A percentile compares a stretch with the other conserved stretches of the same genome.
Evolutionary conservation across 805 yeast genomes (phyloP).

Genomic region (Nakazawaea wyomingensis): DNA sequence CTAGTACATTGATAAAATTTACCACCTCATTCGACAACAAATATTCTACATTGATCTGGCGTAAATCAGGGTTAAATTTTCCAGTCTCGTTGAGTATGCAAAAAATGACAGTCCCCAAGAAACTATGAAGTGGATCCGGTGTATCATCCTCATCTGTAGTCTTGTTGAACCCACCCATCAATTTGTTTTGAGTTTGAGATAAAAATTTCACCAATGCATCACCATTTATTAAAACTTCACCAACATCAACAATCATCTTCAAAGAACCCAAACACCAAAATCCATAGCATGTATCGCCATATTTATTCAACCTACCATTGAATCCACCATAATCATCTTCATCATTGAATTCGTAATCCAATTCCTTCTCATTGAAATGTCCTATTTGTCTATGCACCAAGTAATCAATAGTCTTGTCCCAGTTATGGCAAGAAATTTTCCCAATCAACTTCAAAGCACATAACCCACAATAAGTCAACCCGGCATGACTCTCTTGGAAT

Average conservation of each 20-base stretch:
- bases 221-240: conserved; percentile 28
- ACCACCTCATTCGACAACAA: conserved; percentile 21
- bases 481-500: conserved; percentile 73
- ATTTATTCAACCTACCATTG: conserved; percentile 83
- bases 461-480: conserved; percentile 80
- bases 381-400: conserved; percentile 59
- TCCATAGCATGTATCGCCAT: conserved; percentile 81
- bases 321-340: conserved; percentile 65
- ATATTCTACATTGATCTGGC: conserved; percentile 24
- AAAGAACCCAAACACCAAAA: conserved; percentile 77
- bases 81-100: conserved; percentile 28
- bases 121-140: conserved; percentile 71
- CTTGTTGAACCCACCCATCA: conserved; percentile 78
- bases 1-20: conserved; percentile 11
- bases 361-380: conserved; percentile 19
- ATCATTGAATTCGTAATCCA: conserved; percentile 32
- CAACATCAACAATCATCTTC: conserved; percentile 30
- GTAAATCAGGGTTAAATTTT: conserved; percentile 13
- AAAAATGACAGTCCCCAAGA: conserved; percentile 53
- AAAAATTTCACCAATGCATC: conserved; percentile 38
- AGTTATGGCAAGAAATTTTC: conserved; percentile 20
- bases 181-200: conserved; percentile 48
- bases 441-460: conserved; percentile 47
- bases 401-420: conserved; percentile 48
- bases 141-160: conserved; percentile 43